phyloP scores from a whole-genome alignment of 208 protist species.

The Acanthamoeba healyi region DNA sequence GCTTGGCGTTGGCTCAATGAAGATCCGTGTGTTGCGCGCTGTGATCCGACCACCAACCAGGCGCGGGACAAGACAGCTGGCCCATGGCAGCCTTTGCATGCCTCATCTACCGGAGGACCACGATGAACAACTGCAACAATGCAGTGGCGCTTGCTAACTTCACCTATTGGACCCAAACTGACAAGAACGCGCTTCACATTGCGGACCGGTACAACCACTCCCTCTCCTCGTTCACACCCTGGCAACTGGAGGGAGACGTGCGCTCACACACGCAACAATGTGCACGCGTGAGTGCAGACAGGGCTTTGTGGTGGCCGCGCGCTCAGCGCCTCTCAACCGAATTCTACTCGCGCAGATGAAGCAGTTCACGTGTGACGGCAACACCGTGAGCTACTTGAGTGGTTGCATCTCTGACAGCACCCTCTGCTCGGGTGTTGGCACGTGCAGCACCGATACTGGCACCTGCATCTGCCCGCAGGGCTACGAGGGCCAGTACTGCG shows the following conservation, averaged over 20 bases:
- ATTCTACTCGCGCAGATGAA: background rate
- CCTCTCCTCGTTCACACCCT: too few species aligned
- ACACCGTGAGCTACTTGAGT: background rate
- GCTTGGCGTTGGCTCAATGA: too few species aligned
- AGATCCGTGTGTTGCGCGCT: background rate
- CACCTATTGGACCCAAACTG: background rate
- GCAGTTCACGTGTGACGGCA: conserved; percentile 14
- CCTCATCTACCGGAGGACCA: background rate
- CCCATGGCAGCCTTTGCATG: background rate
- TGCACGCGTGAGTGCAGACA: too few species aligned
- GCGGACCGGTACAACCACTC: too few species aligned
- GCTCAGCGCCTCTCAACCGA: too few species aligned
- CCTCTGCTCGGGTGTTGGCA: background rate
- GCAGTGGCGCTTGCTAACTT: background rate
- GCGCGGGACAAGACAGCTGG: background rate
- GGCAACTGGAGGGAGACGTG: background rate
- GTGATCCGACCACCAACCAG: background rate
- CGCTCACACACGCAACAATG: too few species aligned
- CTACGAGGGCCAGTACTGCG: conserved; percentile 20
- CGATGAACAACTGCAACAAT: background rate
- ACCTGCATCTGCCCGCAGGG: background rate
- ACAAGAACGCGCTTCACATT: too few species aligned
- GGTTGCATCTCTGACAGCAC: background rate
- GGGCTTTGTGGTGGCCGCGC: too few species aligned
- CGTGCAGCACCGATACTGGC: background rate